Evolutionary conservation across 1,284 basidiomycete species (phyloP).

Genomic region (Apiotrichum sp.): DNA sequence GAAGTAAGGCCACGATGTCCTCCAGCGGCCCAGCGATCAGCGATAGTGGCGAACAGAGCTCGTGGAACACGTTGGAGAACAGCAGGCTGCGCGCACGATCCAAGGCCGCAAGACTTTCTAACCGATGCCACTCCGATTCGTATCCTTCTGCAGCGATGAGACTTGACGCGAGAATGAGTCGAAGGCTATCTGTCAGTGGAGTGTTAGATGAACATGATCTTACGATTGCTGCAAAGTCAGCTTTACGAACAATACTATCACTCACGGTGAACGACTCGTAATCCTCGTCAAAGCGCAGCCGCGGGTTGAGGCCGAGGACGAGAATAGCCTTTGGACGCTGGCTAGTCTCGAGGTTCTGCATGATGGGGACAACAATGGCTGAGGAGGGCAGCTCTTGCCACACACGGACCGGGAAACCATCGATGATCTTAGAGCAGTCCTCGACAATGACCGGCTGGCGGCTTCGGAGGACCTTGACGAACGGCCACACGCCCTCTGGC

Average conservation of each 20-base stretch:
- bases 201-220: no score
- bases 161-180: background rate
- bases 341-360: conserved; percentile 34
- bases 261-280: conserved; percentile 43
- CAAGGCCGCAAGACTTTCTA: conserved; percentile 46
- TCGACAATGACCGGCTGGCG: conserved; percentile 36
- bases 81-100: conserved; percentile 44
- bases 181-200: background rate
- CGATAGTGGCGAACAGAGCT: conserved; percentile 46
- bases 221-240: conserved; percentile 6
- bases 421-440: conserved; percentile 35
- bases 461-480: conserved; percentile 32
- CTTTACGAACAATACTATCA: background rate
- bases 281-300: conserved; percentile 41
- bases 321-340: conserved; percentile 36
- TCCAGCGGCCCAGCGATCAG: conserved; percentile 43
- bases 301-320: conserved; percentile 45
- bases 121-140: conserved; percentile 32
- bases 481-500: conserved; percentile 35
- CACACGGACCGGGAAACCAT: conserved; percentile 34
- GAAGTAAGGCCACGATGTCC: conserved; percentile 29
- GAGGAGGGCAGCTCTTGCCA: conserved; percentile 45
- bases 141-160: conserved; percentile 7
- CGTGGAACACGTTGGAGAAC: conserved; percentile 46
- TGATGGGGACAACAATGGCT: conserved; percentile 46